Evolutionary conservation across 2,329 filamentous ascomycete genomes (phyloP), one percentile per base, ranked within the genome.

Genomic region (Tetracladium maxilliforme): DNA sequence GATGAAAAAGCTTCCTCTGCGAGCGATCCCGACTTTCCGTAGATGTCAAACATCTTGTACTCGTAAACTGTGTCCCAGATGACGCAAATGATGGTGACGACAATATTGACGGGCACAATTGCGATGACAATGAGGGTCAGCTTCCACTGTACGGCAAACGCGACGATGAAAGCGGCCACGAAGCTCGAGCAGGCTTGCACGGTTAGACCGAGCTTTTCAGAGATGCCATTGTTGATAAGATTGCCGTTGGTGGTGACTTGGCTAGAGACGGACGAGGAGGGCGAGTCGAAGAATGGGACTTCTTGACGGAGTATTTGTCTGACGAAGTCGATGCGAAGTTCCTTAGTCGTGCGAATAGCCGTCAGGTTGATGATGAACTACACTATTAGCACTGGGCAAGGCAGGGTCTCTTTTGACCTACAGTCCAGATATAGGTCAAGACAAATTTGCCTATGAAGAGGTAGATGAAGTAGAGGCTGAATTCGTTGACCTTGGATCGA

Each of bases 281-380:
- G 43, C 11, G 46, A 42, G 37, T 72, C 67, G 31, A 69, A 71
- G 36, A 61, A 65, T 32, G 55, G 52, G 4, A 70, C 52, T 27
- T 70, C 64, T 34, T 71, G 62, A 3, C 63, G 41, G 15, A 68
- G 43, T 8, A 27, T 25, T 18, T 24, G 20, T 9, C 28, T 21
- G 9, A 33, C 21, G 16, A 31, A 36, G 11, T 19, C 27, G 10
- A 28, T 19, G 16, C 33, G 29, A 10, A 42, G 24, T 9, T 27
- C 46, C 23, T 52, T 50, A 2, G 55, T 59, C 0, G 52, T 58
- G 7, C 57, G 41, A 10, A 52, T 52, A 4, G 54, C 56, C 3
- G 56, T 45, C 14, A 61, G 51, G 7, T 48, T 57, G 10, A 61
- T 37, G n/a, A n/a, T n/a, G n/a, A n/a, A n/a, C n/a, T n/a, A n/a